Conservation (phyloP, 2,329 filamentous ascomycete species). For the Xenoacremonium recifei region DNA sequence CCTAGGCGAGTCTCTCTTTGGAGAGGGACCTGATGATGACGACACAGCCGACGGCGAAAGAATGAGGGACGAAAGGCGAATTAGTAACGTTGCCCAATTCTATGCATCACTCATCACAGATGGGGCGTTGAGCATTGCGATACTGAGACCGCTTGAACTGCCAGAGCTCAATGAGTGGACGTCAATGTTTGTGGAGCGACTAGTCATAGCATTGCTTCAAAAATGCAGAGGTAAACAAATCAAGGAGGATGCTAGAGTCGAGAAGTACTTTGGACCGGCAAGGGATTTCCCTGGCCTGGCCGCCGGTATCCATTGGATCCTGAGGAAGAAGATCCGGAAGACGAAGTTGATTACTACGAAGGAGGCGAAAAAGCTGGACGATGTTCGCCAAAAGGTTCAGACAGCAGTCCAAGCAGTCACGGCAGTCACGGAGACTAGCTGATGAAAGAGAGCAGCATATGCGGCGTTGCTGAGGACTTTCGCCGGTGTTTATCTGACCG, state of each 20-base stretch:
- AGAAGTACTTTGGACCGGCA: constrained; percentile 64
- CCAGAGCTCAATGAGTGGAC: constrained; percentile 75
- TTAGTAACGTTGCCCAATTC: constrained; percentile 54
- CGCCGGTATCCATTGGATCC: constrained; percentile 74
- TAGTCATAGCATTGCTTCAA: constrained; percentile 74
- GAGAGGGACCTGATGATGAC: constrained; percentile 60
- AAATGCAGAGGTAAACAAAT: constrained; percentile 50
- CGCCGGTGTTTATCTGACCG: no score
- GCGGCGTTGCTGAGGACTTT: no score
- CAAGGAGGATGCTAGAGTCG: constrained; percentile 56
- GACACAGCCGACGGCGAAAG: constrained; percentile 47
- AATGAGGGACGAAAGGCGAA: constrained; percentile 47
- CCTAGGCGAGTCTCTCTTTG: constrained; percentile 78
- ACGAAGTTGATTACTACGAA: constrained; percentile 54
- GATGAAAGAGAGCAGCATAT: background rate
- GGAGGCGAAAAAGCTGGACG: constrained; percentile 44
- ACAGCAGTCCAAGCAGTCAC: constrained; percentile 23
- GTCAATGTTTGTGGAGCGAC: constrained; percentile 73
- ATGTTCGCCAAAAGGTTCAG: constrained; percentile 33
- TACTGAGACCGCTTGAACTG: constrained; percentile 73
- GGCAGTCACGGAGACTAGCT: background rate
- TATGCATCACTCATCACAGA: constrained; percentile 51
- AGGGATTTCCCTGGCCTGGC: constrained; percentile 66
- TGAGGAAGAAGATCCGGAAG: constrained; percentile 71
- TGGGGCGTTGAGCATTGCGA: constrained; percentile 43